A percentile compares a stretch with the other conserved stretches of the same genome.
phyloP scores from a whole-genome alignment of 805 yeast species.

The Torulaspora microellipsoides region DNA sequence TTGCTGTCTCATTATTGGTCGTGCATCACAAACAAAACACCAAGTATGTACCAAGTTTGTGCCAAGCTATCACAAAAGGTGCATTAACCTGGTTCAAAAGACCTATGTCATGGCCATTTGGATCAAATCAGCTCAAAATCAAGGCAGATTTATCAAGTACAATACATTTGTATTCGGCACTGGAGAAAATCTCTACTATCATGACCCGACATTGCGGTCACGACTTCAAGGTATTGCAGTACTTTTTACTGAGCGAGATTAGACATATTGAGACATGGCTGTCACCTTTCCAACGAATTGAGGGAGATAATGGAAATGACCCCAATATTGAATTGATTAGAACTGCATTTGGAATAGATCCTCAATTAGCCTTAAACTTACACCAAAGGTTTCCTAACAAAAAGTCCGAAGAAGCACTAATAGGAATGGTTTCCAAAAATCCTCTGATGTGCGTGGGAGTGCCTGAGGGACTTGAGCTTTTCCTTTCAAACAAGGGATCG shows the following conservation, averaged over 20 bases:
- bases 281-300: constrained; percentile 36
- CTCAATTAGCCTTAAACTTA: constrained; percentile 67
- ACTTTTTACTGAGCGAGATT: constrained; percentile 73
- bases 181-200: constrained; percentile 16
- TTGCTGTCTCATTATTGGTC: constrained; percentile 60
- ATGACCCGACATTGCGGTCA: constrained; percentile 35
- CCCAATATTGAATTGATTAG: constrained; percentile 37
- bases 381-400: constrained; percentile 47
- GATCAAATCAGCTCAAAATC: constrained; percentile 69
- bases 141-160: constrained; percentile 63
- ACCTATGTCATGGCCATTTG: constrained; percentile 69
- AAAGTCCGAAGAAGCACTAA: constrained; percentile 35
- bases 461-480: constrained; percentile 19
- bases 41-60: constrained; percentile 42
- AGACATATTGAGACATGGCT: constrained; percentile 73
- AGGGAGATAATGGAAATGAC: constrained; percentile 36
- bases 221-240: constrained; percentile 52
- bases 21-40: constrained; percentile 50
- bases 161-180: constrained; percentile 41
- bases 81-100: constrained; percentile 74
- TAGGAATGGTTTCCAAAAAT: constrained; percentile 43
- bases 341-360: constrained; percentile 61
- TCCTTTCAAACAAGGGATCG: constrained; percentile 8
- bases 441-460: constrained; percentile 47
- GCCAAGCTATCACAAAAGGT: constrained; percentile 51